These are phyloP conservation scores for Adansonia madagascariensis DNA, from an alignment of 441 rosid species.

Conservation along the genomic window DNA sequence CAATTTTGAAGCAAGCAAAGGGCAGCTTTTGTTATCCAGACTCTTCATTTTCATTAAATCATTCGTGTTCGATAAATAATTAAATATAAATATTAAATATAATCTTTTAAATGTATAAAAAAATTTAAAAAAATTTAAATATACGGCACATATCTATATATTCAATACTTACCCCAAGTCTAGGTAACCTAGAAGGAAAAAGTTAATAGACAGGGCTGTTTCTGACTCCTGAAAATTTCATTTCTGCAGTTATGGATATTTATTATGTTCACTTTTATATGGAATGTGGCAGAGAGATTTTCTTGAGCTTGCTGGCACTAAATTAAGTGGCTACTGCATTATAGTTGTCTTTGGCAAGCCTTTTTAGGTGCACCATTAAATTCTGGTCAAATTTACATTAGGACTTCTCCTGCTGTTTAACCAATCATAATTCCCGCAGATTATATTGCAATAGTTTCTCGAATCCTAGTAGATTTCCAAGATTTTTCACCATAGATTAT, in stretches of 20 bases:
- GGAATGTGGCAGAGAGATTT: slow-evolving; percentile 19
- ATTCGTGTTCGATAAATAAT: no score
- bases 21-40: no score
- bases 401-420: background rate
- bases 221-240: slow-evolving; percentile 5
- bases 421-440: background rate
- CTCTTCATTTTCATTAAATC: no score
- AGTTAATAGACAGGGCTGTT: slow-evolving; percentile 18
- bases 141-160: no score
- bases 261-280: slow-evolving; percentile 20
- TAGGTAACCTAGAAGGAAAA: no score
- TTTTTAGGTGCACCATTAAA: slow-evolving; percentile 55
- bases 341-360: slow-evolving; percentile 35
- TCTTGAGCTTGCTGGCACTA: slow-evolving; percentile 33
- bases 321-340: slow-evolving; percentile 5
- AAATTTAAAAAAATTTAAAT: no score
- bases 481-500: slow-evolving; percentile 6
- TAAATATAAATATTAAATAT: no score
- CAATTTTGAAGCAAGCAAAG: slow-evolving; percentile 29
- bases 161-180: no score
- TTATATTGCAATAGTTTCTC: background rate
- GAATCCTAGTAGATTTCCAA: slow-evolving; percentile 15
- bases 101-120: no score
- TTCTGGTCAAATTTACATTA: slow-evolving; percentile 35
- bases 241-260: background rate